These are phyloP conservation scores for Fusarium sp. DNA, from an alignment of 2,329 filamentous ascomycete species.

Conservation along the genomic window DNA sequence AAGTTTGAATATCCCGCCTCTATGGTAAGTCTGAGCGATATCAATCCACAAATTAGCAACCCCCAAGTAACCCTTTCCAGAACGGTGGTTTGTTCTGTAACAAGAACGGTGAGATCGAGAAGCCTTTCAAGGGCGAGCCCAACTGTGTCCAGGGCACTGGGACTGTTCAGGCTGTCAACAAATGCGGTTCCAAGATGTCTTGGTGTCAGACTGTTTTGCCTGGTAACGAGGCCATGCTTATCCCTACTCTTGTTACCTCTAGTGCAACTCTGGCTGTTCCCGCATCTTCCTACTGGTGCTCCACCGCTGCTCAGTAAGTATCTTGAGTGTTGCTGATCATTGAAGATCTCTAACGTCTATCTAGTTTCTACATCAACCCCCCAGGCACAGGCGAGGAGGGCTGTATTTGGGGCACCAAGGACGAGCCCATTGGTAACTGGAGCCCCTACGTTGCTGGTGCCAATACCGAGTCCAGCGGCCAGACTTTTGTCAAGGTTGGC, in stretches of 20 bases:
- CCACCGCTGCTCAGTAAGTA: conserved; percentile 78
- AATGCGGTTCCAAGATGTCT: conserved; percentile 69
- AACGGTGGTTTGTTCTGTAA: conserved; percentile 81
- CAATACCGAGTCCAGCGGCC: conserved; percentile 72
- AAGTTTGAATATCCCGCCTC: conserved; percentile 76
- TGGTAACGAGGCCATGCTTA: conserved; percentile 84
- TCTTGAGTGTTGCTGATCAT: conserved; percentile 17
- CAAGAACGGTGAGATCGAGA: conserved; percentile 69
- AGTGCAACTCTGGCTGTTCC: conserved; percentile 75
- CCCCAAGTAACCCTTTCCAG: conserved; percentile 53
- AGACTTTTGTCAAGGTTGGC: conserved; percentile 79
- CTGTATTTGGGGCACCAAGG: conserved; percentile 76
- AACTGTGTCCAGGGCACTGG: conserved; percentile 78
- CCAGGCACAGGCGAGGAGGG: conserved; percentile 72
- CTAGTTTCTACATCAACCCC: conserved; percentile 80
- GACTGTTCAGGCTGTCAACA: conserved; percentile 73
- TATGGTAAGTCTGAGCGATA: conserved; percentile 65
- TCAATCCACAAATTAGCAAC: neutral
- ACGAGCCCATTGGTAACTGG: conserved; percentile 78
- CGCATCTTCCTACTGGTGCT: conserved; percentile 74
- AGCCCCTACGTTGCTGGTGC: conserved; percentile 79
- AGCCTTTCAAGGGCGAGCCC: conserved; percentile 74
- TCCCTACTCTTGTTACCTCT: conserved; percentile 74
- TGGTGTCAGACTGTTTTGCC: conserved; percentile 85
- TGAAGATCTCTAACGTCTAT: conserved; percentile 47